Evolutionary conservation across 2,329 filamentous ascomycete genomes (phyloP).

Genomic region (Monilinia vaccinii-corymbosi): DNA sequence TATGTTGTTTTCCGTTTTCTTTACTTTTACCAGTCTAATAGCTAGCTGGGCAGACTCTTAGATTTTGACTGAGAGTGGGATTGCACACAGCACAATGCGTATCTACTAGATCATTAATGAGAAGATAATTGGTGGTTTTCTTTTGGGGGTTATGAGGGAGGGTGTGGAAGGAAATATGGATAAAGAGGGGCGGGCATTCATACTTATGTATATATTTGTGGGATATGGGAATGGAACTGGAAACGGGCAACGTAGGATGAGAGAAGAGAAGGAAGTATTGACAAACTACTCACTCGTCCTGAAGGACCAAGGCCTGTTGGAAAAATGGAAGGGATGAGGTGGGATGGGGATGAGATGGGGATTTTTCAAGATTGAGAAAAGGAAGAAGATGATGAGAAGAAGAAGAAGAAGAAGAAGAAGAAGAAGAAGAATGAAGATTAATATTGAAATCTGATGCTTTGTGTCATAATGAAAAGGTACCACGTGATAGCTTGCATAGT

Average conservation of each 20-base stretch:
- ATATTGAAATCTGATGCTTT: not conserved
- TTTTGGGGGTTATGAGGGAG: not conserved
- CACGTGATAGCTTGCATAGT: too few species aligned
- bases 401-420: not conserved
- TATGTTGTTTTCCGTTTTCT: not conserved
- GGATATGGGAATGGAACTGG: not conserved
- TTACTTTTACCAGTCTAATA: not conserved
- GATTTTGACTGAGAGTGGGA: not conserved
- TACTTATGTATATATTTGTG: slow-evolving; percentile 3
- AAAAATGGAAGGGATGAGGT: not conserved
- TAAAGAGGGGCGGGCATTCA: not conserved
- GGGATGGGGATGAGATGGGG: not conserved
- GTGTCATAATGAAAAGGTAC: too few species aligned
- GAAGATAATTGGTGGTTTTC: slow-evolving; percentile 3
- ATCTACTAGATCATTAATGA: not conserved
- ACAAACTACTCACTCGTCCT: not conserved
- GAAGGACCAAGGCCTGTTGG: not conserved
- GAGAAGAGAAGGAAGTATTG: not conserved
- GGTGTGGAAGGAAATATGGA: not conserved
- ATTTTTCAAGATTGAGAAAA: not conserved
- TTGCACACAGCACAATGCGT: not conserved
- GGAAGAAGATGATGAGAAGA: not conserved
- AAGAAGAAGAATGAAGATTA: not conserved
- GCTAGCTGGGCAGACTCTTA: not conserved
- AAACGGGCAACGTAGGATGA: not conserved